These are phyloP conservation scores for Murraya koenigii DNA, from an alignment of 345 rosid species.

Conservation along the genomic window DNA sequence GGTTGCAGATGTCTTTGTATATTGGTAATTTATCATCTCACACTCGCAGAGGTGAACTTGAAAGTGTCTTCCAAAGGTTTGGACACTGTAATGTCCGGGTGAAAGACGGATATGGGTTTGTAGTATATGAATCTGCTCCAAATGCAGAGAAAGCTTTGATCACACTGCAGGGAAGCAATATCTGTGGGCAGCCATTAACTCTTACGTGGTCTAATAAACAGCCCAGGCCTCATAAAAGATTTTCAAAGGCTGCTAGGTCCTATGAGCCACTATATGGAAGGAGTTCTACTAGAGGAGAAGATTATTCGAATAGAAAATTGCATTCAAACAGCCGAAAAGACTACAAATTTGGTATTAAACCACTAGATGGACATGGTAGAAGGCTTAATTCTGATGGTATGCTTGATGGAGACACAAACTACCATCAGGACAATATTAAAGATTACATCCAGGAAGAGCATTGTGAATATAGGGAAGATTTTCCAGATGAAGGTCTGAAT, in stretches of 20 bases:
- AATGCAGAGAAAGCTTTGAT: slow-evolving; percentile 49
- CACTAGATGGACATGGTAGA: slow-evolving; percentile 9
- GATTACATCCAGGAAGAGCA: slow-evolving; percentile 16
- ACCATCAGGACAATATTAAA: slow-evolving; percentile 2
- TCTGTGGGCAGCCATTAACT: slow-evolving; percentile 41
- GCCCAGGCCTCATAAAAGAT: slow-evolving; percentile 31
- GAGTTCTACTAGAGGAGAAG: slow-evolving; percentile 18
- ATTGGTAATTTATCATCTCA: slow-evolving; percentile 40
- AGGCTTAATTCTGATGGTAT: slow-evolving; percentile 22
- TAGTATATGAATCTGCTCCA: slow-evolving; percentile 42
- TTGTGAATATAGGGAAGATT: slow-evolving; percentile 25
- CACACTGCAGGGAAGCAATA: slow-evolving; percentile 34
- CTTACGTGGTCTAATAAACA: slow-evolving; percentile 58
- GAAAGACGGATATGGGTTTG: slow-evolving; percentile 54
- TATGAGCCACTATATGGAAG: slow-evolving; percentile 16
- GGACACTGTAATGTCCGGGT: slow-evolving; percentile 39
- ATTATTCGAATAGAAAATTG: slow-evolving; percentile 11
- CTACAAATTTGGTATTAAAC: slow-evolving; percentile 16
- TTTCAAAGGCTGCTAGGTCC: slow-evolving; percentile 18
- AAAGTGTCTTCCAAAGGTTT: slow-evolving; percentile 40
- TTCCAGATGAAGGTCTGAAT: slow-evolving; percentile 20
- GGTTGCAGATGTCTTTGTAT: slow-evolving; percentile 44
- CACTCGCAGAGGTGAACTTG: slow-evolving; percentile 35
- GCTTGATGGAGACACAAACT: slow-evolving; percentile 16
- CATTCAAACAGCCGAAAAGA: slow-evolving; percentile 18